Conservation (phyloP, 495 filamentous ascomycete species). For the Neurospora sp. region DNA sequence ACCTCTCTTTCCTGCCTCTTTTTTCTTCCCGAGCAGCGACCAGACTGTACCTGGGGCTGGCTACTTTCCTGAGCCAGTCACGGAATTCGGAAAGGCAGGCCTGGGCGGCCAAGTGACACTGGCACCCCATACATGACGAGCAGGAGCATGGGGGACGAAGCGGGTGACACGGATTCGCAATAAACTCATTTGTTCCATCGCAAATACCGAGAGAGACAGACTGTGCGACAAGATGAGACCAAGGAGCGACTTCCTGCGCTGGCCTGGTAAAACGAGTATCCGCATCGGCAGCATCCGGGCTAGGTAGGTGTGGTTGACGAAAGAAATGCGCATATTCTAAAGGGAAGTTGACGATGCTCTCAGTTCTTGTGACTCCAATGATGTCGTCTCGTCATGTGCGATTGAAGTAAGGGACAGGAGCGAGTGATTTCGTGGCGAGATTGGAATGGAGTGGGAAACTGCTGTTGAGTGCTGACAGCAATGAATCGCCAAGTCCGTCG, state of each 20-base stretch:
- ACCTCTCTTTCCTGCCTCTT: neutral
- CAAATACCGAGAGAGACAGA: neutral
- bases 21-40: neutral
- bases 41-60: neutral
- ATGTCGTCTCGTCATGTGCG: neutral
- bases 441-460: neutral
- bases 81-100: neutral
- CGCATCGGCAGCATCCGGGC: neutral
- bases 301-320: neutral
- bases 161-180: neutral
- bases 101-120: neutral
- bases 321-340: neutral
- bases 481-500: neutral
- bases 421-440: neutral
- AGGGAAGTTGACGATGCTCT: neutral
- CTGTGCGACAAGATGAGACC: neutral
- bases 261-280: neutral
- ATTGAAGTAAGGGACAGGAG: neutral
- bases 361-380: neutral
- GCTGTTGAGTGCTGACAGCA: neutral
- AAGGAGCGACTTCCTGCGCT: neutral
- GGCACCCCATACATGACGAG: neutral
- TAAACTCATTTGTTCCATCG: neutral
- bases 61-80: neutral
- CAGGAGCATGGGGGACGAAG: neutral